Evolutionary conservation across 139 green algal species (phyloP).

Genomic region (Haematococcus lacustris): DNA sequence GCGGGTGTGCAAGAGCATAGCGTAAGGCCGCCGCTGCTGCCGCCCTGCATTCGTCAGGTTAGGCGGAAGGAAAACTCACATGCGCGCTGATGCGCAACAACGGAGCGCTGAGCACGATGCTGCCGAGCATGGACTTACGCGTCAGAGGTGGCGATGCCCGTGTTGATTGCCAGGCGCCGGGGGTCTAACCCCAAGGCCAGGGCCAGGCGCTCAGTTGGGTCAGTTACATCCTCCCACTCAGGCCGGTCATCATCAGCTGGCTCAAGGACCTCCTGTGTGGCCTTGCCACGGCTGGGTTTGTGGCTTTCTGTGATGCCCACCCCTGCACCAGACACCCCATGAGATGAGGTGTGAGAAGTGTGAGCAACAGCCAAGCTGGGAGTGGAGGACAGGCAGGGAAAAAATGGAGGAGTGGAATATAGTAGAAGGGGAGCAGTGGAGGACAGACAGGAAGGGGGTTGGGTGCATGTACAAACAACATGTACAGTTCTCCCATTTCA

Average conservation of each 20-base stretch:
- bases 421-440: too few relatives aligned
- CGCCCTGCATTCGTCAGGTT: conserved; percentile 9
- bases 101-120: too few relatives aligned
- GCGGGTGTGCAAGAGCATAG: conserved; percentile 37
- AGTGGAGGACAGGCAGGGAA: too few relatives aligned
- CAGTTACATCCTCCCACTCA: conserved; percentile 35
- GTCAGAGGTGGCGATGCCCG: conserved; percentile 20
- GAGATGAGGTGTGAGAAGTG: background rate
- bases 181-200: conserved; percentile 40
- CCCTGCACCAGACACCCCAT: background rate
- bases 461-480: too few relatives aligned
- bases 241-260: background rate
- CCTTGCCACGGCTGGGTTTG: background rate
- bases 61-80: too few relatives aligned
- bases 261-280: background rate
- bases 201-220: conserved; percentile 43
- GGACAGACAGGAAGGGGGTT: too few relatives aligned
- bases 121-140: conserved; percentile 2
- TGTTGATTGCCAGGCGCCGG: conserved; percentile 31
- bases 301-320: conserved; percentile 21
- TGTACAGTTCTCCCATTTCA: too few relatives aligned
- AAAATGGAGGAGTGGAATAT: too few relatives aligned
- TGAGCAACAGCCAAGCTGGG: too few relatives aligned
- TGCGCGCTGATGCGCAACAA: too few relatives aligned
- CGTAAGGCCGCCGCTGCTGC: conserved; percentile 30